Evolutionary conservation across 2,329 filamentous ascomycete species (phyloP).

Genomic region (Colletotrichum gloeosporioides): DNA sequence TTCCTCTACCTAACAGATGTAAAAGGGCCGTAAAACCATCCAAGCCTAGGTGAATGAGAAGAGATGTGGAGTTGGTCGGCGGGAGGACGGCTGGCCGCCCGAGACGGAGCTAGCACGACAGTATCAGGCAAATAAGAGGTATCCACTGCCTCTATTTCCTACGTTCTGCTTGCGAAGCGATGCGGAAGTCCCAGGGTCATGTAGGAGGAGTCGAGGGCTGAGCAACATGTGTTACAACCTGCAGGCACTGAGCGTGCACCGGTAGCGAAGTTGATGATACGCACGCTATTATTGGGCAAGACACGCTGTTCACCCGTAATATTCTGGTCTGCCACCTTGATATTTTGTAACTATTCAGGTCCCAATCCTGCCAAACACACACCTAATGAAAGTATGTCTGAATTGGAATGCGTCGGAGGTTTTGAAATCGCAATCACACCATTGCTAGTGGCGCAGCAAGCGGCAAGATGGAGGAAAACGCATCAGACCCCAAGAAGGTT

Average conservation of each 20-base stretch:
- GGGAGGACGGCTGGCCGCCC: background rate
- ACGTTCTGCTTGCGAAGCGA: too few species aligned
- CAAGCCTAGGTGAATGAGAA: background rate
- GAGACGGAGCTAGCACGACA: fast-evolving
- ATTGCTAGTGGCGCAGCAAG: background rate
- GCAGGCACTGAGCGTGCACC: too few species aligned
- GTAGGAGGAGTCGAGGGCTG: too few species aligned
- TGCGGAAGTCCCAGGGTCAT: too few species aligned
- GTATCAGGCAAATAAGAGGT: too few species aligned
- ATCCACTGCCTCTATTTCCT: background rate
- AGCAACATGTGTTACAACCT: too few species aligned
- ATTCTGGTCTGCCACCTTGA: background rate
- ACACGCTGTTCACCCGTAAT: too few species aligned
- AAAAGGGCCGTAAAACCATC: background rate
- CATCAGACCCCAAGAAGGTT: background rate
- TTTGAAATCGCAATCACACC: background rate
- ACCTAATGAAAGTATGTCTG: background rate
- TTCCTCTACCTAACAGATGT: background rate
- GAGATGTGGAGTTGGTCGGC: background rate
- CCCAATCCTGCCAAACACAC: fast-evolving
- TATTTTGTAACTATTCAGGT: background rate
- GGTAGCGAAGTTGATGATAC: background rate
- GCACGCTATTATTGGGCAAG: background rate
- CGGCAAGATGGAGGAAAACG: too few species aligned
- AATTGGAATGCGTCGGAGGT: background rate